Evolutionary conservation across 2,329 filamentous ascomycete genomes (phyloP), one percentile per base, ranked within the genome.

Genomic region (Phaeosphaeriaceae sp.): DNA sequence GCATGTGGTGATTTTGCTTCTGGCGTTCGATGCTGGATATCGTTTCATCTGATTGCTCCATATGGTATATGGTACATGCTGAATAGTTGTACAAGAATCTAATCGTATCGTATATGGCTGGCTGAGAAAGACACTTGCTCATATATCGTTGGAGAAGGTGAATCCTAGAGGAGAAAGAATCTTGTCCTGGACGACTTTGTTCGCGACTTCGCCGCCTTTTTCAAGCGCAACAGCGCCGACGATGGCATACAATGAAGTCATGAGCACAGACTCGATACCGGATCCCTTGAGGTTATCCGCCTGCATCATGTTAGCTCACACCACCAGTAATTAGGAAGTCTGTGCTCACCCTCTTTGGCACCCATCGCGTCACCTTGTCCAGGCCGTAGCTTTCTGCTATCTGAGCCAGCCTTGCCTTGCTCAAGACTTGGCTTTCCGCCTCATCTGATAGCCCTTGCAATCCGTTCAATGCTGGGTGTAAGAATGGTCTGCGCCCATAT

Each of bases 221-320:
- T 97, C 93, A 72, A 99, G 82, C n/a, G 93, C 89, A 54, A 99
- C 79, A 11, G 95, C 95, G 22, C 95, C 95, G 47, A 98, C 81
- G 55, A 99, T 90, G 48, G 94, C 92, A 75, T 93, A 92, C 55
- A 99, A 71, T 3, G 92, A 88, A 61, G 93, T 89, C 50, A 90
- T 87, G 55, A 97, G 81, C 23, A 98, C 89, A 3, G 89, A 83
- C 24, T 92, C 86, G 26, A 91, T 78, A 66, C 95, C 95, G 0
- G 93, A 97, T 19, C 82, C 80, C 52, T 85, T 77, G 54, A 97
- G 83, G 68, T 93, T 89, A 61, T 89, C 82, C 22, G 88, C 85
- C 86, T 89, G 60, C 30, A 30, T 46, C 35, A 17, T 52, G 49
- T 63, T 48, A 66, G 58, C 17, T 8, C 52, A 42, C n/a, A 23